Evolutionary conservation across 805 yeast species (phyloP).

Genomic region (Sugiyamaella lignohabitans): DNA sequence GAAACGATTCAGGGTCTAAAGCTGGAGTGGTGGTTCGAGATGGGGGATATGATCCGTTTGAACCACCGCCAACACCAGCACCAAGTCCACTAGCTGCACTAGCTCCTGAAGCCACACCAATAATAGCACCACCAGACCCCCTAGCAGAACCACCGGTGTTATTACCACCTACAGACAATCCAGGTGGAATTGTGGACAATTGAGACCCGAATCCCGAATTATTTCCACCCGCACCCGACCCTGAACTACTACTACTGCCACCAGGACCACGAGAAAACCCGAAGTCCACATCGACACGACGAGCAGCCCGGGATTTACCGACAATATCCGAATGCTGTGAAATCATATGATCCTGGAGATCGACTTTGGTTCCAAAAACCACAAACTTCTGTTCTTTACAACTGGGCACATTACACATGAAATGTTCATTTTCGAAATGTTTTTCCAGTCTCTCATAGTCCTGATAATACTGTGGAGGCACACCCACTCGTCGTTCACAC

Average conservation of each 20-base stretch:
- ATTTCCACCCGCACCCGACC: too few species aligned
- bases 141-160: slow-evolving; percentile 6
- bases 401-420: slow-evolving; percentile 62
- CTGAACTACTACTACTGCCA: too few species aligned
- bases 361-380: slow-evolving; percentile 81
- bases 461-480: slow-evolving; percentile 64
- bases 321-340: slow-evolving; percentile 66
- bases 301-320: slow-evolving; percentile 35
- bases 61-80: background rate
- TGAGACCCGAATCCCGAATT: slow-evolving; percentile 55
- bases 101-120: too few species aligned
- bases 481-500: slow-evolving; percentile 59
- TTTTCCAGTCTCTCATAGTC: slow-evolving; percentile 66
- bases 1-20: slow-evolving; percentile 18
- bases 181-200: slow-evolving; percentile 48
- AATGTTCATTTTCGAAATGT: slow-evolving; percentile 73
- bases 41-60: slow-evolving; percentile 6
- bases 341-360: slow-evolving; percentile 80
- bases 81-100: background rate
- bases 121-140: slow-evolving; percentile 5
- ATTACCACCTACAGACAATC: slow-evolving; percentile 6
- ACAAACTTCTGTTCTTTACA: slow-evolving; percentile 89
- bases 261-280: slow-evolving; percentile 13
- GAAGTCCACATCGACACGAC: slow-evolving; percentile 18
- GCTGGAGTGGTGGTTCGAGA: background rate